Evolutionary conservation across 2,329 filamentous ascomycete genomes (phyloP), one percentile per base, ranked within the genome.

Genomic region (Penicillium sp.): DNA sequence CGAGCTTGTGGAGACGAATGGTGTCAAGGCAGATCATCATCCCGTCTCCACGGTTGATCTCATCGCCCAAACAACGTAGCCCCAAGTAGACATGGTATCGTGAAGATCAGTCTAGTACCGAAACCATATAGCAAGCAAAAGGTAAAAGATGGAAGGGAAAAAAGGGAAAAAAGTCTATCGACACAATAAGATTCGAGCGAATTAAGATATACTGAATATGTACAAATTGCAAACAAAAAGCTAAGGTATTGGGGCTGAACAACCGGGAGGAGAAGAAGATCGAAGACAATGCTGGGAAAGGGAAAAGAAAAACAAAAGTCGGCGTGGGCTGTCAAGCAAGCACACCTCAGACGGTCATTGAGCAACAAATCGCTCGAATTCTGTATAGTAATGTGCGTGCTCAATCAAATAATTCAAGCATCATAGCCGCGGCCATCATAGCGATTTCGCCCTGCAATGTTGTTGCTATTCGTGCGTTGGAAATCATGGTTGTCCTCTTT

Each of bases 341-440:
- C 27, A 48, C 10, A 27, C 6, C 3, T 7, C 8, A 18, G 16
- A 14, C 10, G 14, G 27, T 3, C 7, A 9, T 32, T 26, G 23
- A 19, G 18, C 47, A 46, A 50, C 2, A 44, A 32, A 23, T 30
- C 10, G 18, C 36, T n/a, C 14, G 16, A 18, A 32, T 46, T n/a
- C 34, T 32, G 36, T 23, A 38, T 26, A 32, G 4, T 14, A 5
- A 35, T 35, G 30, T 18, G 35, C 13, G 19, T 19, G 9, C 19
- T 50, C 29, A 30, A 38, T 48, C 36, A 26, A 34, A 56, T 3
- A 23, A 19, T 34, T 58, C 26, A 61, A 51, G 53, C 47, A 29
- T 52, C 54, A 41, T 61, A 60, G 35, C 56, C 67, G 60, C 59
- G 62, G 26, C 67, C 63, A 55, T 71, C 65, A 48, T 70, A 71